phyloP scores from a whole-genome alignment of 2,329 filamentous ascomycete genomes.

The Trichoderma gracile region DNA sequence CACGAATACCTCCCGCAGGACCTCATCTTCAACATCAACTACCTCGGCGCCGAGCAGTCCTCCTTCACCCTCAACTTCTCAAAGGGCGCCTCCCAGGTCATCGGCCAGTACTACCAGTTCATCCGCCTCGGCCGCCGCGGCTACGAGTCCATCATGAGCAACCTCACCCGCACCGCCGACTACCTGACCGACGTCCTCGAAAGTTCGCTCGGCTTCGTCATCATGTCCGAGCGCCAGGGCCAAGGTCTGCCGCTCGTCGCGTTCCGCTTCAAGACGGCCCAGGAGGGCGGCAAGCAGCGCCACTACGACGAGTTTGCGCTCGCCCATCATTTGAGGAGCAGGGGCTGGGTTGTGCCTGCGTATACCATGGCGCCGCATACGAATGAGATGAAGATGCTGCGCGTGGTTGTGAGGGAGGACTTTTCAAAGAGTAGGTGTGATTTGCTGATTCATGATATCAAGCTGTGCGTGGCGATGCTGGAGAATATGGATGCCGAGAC shows the following conservation, averaged over 20 bases:
- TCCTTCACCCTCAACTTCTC: constrained; percentile 98
- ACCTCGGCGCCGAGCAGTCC: constrained; percentile 90
- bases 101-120: constrained; percentile 96
- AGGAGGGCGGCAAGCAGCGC: constrained; percentile 51
- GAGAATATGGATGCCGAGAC: constrained; percentile 72
- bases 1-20: constrained; percentile 84
- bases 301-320: constrained; percentile 74
- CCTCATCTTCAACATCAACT: constrained; percentile 99
- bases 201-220: constrained; percentile 71
- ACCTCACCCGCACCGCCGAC: constrained; percentile 85
- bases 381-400: constrained; percentile 81
- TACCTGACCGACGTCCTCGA: constrained; percentile 76
- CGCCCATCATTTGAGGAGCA: constrained; percentile 81
- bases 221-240: constrained; percentile 80
- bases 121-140: constrained; percentile 92
- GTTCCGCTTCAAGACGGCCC: constrained; percentile 68
- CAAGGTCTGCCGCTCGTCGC: constrained; percentile 85
- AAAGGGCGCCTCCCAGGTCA: constrained; percentile 90
- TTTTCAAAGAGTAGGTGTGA: constrained; percentile 84
- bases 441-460: constrained; percentile 73
- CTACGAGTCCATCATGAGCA: constrained; percentile 91
- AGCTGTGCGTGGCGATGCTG: constrained; percentile 70
- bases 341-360: constrained; percentile 91
- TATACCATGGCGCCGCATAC: constrained; percentile 97
- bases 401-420: constrained; percentile 89